Conservation (phyloP, 139 green algal genomes). For the Picochlorum sp. region DNA sequence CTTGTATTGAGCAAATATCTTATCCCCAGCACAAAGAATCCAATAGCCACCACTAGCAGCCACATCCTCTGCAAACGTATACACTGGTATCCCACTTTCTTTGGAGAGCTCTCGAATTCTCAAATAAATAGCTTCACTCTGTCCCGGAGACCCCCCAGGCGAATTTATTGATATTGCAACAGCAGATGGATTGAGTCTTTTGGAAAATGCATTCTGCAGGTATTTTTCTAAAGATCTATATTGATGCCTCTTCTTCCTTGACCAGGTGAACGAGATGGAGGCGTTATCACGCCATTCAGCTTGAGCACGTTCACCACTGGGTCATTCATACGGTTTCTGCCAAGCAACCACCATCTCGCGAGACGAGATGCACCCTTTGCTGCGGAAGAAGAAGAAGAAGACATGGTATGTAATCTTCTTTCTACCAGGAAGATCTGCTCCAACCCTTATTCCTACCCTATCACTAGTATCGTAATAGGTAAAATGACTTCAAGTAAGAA, state of each 20-base stretch:
- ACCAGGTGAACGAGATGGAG: slow-evolving; percentile 4
- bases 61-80: slow-evolving; percentile 41
- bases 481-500: too few species aligned
- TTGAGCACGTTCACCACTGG: slow-evolving; percentile 23
- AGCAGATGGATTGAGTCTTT: slow-evolving; percentile 16
- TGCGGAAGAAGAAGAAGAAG: too few species aligned
- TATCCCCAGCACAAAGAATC: slow-evolving; percentile 34
- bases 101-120: slow-evolving; percentile 21
- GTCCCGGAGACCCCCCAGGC: slow-evolving; percentile 27
- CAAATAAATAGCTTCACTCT: slow-evolving; percentile 27
- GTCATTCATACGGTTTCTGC: slow-evolving; percentile 14
- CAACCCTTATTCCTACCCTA: too few species aligned
- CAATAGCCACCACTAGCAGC: slow-evolving; percentile 41
- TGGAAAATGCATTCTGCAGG: slow-evolving; percentile 28
- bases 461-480: too few species aligned
- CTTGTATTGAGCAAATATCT: slow-evolving; percentile 15
- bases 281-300: slow-evolving; percentile 19
- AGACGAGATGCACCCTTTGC: not conserved
- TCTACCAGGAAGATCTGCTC: too few species aligned
- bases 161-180: slow-evolving; percentile 35
- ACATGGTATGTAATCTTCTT: too few species aligned
- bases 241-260: slow-evolving; percentile 22
- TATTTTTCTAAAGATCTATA: slow-evolving; percentile 30
- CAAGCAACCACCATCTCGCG: slow-evolving; percentile 19
- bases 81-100: slow-evolving; percentile 25